Evolutionary conservation across 331 rosid genomes (phyloP), one percentile per base, ranked within the genome.

Genomic region (Cucumis variabilis): DNA sequence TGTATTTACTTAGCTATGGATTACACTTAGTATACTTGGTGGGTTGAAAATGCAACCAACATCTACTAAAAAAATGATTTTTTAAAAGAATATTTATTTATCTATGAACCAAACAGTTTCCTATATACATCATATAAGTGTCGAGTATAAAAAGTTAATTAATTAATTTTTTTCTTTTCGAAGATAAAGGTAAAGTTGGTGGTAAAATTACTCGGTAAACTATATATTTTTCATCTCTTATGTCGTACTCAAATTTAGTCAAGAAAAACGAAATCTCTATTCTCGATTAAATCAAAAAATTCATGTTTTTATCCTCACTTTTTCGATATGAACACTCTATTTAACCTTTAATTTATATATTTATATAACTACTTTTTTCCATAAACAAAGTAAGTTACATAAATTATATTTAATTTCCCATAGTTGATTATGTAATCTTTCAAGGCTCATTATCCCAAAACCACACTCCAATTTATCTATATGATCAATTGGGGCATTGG

Each of bases 381-480:
- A 60, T 60, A 0, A 60, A 28, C 15, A n/a, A n/a, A n/a, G n/a
- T n/a, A n/a, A n/a, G 25, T 73, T 73, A 73, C 21, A 37, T 73
- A 14, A 44, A 0, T 4, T 37, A 33, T 50, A 79, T 79, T 79
- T 53, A 78, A 53, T 79, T 51, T 79, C 67, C 84, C 44, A 25
- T 27, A 20, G 44, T 79, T 25, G 84, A 79, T 79, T n/a, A 51
- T 79, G 66, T 27, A 79, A 79, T 79, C 84, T 79, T 51, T 79
- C 9, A 79, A 51, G 84, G 84, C 46, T 79, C 84, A 51, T 51
- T 79, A 79, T 79, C 84, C 67, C n/a, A 79, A 79, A 79, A 63
- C 67, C 84, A 79, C 55, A 30, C 53, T 25, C 27, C 53, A 25
- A 60, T 83, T 63, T 33, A 30, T 37, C 3, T 33, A 20, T 20